Evolutionary conservation across 169 alveolate genomes (phyloP), one percentile per base, ranked within the genome.

Genomic region (Plasmodium berghei): DNA sequence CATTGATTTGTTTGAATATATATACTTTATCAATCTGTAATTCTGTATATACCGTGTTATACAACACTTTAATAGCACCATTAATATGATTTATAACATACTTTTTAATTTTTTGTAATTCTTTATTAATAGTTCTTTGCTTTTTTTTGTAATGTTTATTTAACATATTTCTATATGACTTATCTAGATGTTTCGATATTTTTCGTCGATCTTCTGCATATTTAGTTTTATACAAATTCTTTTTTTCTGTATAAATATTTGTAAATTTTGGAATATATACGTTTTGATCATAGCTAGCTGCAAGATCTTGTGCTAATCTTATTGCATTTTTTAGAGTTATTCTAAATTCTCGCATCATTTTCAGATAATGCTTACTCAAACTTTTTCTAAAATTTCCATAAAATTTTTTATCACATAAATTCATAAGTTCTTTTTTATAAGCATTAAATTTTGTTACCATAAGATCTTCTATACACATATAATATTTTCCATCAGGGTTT

Each of bases 311-410:
- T 55, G 58, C 66, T 14, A 77, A 12, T 49, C 80, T 22, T 20
- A 77, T n/a, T 26, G 89, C 20, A 45, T 64, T 22, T 9, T 22
- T 77, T 16, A 63, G 52, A 12, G 56, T n/a, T n/a, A 22, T 66
- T 42, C 73, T 77, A 46, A 77, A 58, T 5, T 77, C 26, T 63
- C 66, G 24, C 49, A 77, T 2, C 48, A 77, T 42, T 18, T 40
- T 34, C 45, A 64, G 28, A 63, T 77, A 49, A 16, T 42, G 48
- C 3, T 18, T 52, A 1, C 89, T 70, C 34, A 77, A 69, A 5
- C 10, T 20, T 28, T 48, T 77, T 64, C 89, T 77, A 64, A 77
- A 77, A 28, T 77, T 77, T 0, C 48, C 58, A 45, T 77, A 77
- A 45, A 77, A 77, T 52, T 45, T 64, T 26, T 54, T 28, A n/a